Base-by-base conservation (phyloP, 768 basidiomycete species). In the Bullera alba region DNA sequence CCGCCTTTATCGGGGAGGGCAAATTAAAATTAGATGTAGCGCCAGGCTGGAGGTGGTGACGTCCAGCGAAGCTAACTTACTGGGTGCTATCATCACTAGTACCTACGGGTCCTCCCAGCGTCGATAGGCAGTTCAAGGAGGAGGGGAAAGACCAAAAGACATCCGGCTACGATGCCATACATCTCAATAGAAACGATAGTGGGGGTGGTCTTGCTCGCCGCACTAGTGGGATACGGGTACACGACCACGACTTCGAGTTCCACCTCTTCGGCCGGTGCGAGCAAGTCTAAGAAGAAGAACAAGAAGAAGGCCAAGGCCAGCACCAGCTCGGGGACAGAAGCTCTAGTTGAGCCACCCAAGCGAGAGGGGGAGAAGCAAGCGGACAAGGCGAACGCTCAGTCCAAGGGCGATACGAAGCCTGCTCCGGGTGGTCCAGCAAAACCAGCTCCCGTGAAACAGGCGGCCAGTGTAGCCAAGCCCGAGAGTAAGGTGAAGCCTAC, bases 151-250 rank as follows among this genome's bases (percentile, higher is more conserved):
- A n/a, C n/a, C n/a, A n/a, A n/a, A n/a, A n/a, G n/a, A n/a, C n/a
- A n/a, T n/a, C n/a, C n/a, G n/a, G 8, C 22, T 12, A 52, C 21
- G 52, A 68, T 68, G 66, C 66, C 66, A 14, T 65, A 68, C 49
- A 68, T 68, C 43, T 68, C 66, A 5, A 63, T 57, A 22, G 66
- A 68, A 50, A 61, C 60, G 3, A 58, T 68, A 2, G 51, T 61
- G 5, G 63, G 63, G 6, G 63, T 54, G 12, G 61, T 54, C 3
- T 51, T 68, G 0, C 39, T 68, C n/a, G 51, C 60, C 12, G 53
- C 65, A 17, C 52, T 68, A 1, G 61, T 63, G 4, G 66, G 63
- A 6, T 68, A 62, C 45, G 63, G 61, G 30, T 64, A 60, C 35
- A 43, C 44, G 29, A 19, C 37, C 32, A 15, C 42, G 5, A 12